These are phyloP conservation scores for Hyaloscypha bicolor DNA, from an alignment of 495 filamentous ascomycete species.

Conservation along the genomic window DNA sequence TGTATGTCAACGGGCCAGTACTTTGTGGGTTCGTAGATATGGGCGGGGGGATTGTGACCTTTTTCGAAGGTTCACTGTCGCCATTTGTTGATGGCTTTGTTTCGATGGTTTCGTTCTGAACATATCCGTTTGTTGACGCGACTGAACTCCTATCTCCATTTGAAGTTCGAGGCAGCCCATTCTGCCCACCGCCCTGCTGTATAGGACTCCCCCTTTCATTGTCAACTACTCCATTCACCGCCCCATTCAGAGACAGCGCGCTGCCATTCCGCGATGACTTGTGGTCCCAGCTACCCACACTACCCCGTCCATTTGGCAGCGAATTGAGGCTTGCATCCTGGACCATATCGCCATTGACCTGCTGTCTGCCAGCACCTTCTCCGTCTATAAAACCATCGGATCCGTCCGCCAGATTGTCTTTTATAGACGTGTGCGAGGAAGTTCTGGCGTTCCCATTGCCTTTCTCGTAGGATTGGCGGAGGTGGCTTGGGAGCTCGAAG, in stretches of 20 bases:
- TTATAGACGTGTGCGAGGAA: slow-evolving; percentile 33
- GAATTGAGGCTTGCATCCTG: slow-evolving; percentile 38
- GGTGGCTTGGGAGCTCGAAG: slow-evolving; percentile 42
- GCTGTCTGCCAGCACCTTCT: slow-evolving; percentile 30
- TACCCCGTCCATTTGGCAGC: slow-evolving; percentile 38
- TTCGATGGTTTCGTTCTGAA: slow-evolving; percentile 29
- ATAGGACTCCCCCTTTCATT: slow-evolving; percentile 38
- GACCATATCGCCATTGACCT: slow-evolving; percentile 41
- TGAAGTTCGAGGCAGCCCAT: slow-evolving; percentile 36
- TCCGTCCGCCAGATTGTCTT: slow-evolving; percentile 33
- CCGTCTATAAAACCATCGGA: slow-evolving; percentile 16
- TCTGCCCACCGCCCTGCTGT: slow-evolving; percentile 16
- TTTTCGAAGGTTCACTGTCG: slow-evolving; percentile 42
- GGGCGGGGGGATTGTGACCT: slow-evolving; percentile 36
- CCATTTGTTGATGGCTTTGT: slow-evolving; percentile 47
- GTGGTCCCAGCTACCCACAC: slow-evolving; percentile 47
- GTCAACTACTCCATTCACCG: slow-evolving; percentile 41
- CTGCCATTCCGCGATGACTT: slow-evolving; percentile 55
- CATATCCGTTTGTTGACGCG: slow-evolving; percentile 27
- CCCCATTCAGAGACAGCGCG: slow-evolving; percentile 53
- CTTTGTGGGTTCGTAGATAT: slow-evolving; percentile 32
- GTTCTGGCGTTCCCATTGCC: slow-evolving; percentile 33
- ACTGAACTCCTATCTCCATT: slow-evolving; percentile 23
- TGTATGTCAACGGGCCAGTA: slow-evolving; percentile 31
- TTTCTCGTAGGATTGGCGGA: slow-evolving; percentile 40